These are phyloP conservation scores for Platismatia glauca DNA, from an alignment of 495 filamentous ascomycete genomes.

Conservation along the genomic window DNA sequence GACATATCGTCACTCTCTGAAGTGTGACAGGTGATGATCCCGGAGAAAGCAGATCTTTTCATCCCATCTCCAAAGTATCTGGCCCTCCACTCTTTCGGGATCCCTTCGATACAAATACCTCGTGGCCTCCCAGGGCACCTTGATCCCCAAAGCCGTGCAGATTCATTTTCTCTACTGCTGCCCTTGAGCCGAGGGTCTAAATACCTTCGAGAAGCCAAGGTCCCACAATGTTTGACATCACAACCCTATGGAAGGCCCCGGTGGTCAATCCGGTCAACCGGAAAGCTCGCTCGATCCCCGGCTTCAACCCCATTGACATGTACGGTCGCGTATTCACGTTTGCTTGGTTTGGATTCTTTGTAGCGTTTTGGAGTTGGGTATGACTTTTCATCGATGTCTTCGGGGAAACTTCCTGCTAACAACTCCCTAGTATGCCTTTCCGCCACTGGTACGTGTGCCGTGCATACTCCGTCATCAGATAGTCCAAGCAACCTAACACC, in stretches of 20 bases:
- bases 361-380: slow-evolving; percentile 84
- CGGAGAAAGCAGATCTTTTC: slow-evolving; percentile 18
- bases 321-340: slow-evolving; percentile 93
- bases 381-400: slow-evolving; percentile 31
- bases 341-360: slow-evolving; percentile 91
- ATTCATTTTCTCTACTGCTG: too few species aligned
- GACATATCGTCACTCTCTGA: slow-evolving; percentile 14
- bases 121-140: not conserved
- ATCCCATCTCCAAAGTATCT: not conserved
- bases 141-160: too few species aligned
- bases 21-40: not conserved
- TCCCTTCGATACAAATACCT: slow-evolving; percentile 1
- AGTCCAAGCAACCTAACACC: slow-evolving; percentile 9
- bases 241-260: slow-evolving; percentile 49
- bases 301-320: slow-evolving; percentile 68
- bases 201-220: too few species aligned
- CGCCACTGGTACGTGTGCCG: slow-evolving; percentile 58
- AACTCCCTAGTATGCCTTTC: slow-evolving; percentile 52
- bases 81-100: not conserved
- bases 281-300: slow-evolving; percentile 72
- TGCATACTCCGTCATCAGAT: not conserved
- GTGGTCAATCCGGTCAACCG: slow-evolving; percentile 66
- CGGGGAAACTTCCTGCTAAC: not conserved
- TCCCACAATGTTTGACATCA: slow-evolving; percentile 24
- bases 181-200: too few species aligned